These are phyloP conservation scores for Artemisia annua DNA, from an alignment of 129 eudicot species.

Conservation along the genomic window DNA sequence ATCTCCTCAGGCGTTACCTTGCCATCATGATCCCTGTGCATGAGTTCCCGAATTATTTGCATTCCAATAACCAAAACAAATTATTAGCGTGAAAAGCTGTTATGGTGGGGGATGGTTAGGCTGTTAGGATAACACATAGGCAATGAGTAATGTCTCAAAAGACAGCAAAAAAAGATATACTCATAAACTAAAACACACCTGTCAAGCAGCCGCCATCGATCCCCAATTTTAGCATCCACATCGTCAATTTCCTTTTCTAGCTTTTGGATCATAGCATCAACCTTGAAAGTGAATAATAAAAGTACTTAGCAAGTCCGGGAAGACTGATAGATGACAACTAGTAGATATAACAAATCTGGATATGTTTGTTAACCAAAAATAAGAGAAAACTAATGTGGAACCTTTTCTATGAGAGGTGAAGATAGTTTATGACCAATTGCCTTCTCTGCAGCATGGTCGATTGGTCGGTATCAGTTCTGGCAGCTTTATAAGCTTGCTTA, in stretches of 20 bases:
- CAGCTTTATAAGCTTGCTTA: slow-evolving; percentile 72
- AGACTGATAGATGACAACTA: no score
- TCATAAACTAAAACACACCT: slow-evolving; percentile 31
- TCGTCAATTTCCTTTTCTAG: slow-evolving; percentile 79
- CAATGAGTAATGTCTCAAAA: not conserved
- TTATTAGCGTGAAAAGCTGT: not conserved
- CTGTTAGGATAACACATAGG: not conserved
- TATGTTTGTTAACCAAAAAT: not conserved
- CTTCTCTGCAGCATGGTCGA: slow-evolving; percentile 42
- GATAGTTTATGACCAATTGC: slow-evolving; percentile 46
- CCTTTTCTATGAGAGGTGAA: slow-evolving; percentile 65
- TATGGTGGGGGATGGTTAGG: not conserved
- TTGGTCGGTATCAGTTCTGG: slow-evolving; percentile 49
- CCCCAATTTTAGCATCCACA: slow-evolving; percentile 73
- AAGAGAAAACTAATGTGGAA: not conserved
- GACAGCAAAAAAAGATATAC: not conserved
- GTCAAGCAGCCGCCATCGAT: slow-evolving; percentile 68
- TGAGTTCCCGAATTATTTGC: not conserved
- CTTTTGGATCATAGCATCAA: slow-evolving; percentile 71
- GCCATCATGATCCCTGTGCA: slow-evolving; percentile 67
- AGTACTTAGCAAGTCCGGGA: not conserved
- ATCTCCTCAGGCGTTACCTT: slow-evolving; percentile 80
- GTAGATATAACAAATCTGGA: no score
- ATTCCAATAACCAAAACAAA: not conserved
- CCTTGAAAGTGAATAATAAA: slow-evolving; percentile 36